Evolutionary conservation across 305 asterid genomes (phyloP).

Genomic region (Striga hermonthica): DNA sequence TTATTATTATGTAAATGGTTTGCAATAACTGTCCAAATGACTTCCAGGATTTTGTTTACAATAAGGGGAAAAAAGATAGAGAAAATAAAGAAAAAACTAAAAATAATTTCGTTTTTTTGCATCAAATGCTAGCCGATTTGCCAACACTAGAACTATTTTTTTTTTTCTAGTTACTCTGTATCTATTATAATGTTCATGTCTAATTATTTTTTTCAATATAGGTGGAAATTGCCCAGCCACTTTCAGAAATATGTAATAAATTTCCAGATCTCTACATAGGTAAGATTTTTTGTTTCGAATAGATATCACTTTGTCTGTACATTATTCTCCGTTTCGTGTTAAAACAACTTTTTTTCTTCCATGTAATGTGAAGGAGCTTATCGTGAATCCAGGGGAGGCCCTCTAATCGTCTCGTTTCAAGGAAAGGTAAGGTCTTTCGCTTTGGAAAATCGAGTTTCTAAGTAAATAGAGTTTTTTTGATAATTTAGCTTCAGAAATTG

Average conservation of each 20-base stretch:
- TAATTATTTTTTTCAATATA: too few relatives aligned
- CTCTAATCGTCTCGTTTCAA: constrained; percentile 52
- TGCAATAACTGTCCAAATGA: too few relatives aligned
- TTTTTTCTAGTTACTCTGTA: too few relatives aligned
- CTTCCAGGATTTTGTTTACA: too few relatives aligned
- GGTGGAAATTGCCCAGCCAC: constrained; percentile 79
- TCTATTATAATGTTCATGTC: too few relatives aligned
- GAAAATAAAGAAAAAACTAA: not conserved
- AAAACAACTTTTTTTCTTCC: constrained; percentile 4
- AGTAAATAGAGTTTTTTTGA: not conserved
- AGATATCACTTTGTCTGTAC: not conserved
- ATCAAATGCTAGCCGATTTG: too few relatives aligned
- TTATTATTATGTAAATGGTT: not conserved
- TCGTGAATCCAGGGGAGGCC: constrained; percentile 68
- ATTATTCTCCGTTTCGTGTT: not conserved
- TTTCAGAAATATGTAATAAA: constrained; percentile 52
- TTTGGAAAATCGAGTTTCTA: constrained; percentile 2
- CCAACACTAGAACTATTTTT: too few relatives aligned
- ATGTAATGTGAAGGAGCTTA: constrained; percentile 47
- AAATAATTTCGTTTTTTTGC: constrained; percentile 21
- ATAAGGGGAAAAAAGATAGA: too few relatives aligned
- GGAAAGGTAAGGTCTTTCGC: constrained; percentile 53
- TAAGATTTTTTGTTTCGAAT: constrained; percentile 26
- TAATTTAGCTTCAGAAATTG: not conserved
- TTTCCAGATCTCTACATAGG: constrained; percentile 75